Base-by-base conservation (phyloP, 345 rosid genomes). In the Heritiera fomes region DNA sequence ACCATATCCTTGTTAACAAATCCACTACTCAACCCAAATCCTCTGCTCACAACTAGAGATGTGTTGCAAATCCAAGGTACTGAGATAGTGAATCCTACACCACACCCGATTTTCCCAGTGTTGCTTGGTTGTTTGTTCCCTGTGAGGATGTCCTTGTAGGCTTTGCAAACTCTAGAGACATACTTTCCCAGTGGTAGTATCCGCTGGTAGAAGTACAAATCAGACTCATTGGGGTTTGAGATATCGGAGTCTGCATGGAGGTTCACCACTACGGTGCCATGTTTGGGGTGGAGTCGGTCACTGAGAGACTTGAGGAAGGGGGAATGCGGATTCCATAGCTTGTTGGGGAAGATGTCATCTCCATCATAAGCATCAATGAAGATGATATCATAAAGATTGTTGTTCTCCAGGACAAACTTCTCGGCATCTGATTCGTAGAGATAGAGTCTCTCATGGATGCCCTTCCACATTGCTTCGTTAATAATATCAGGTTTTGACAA, bases 291-390 rank as follows among this genome's bases (percentile, higher is more conserved):
- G 80, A 95, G 91, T 56, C 58, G 81, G 45, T 85, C 34, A 56
- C 88, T 83, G 15, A 95, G 85, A 66, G 92, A 86, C 78, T 84
- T 85, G 81, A 93, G 87, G 74, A 95, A 92, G 18, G 88, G 88
- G 9, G 92, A 88, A 73, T 87, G 75, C 3, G 90, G 87, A 74
- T 93, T 91, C 99, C 99, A 91, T 1, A 95, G 90, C 78, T 87
- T 93, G 67, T 65, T 85, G 5, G 98, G 98, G 84, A 95, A 95
- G 80, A 95, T 84, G 84, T 91, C 97, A 34, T 91, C 99, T 28
- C 98, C 98, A 13, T 95, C 95, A 82, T 92, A 95, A 60, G 98
- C 99, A 89, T 95, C 99, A 2, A 95, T 86, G 78, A 95, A 93
- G 82, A 92, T 82, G 77, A 93, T 62, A 80, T 95, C 97, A 1